These are phyloP conservation scores for Pseudocercospora macadamiae DNA, from an alignment of 2,329 filamentous ascomycete genomes.

Conservation along the genomic window DNA sequence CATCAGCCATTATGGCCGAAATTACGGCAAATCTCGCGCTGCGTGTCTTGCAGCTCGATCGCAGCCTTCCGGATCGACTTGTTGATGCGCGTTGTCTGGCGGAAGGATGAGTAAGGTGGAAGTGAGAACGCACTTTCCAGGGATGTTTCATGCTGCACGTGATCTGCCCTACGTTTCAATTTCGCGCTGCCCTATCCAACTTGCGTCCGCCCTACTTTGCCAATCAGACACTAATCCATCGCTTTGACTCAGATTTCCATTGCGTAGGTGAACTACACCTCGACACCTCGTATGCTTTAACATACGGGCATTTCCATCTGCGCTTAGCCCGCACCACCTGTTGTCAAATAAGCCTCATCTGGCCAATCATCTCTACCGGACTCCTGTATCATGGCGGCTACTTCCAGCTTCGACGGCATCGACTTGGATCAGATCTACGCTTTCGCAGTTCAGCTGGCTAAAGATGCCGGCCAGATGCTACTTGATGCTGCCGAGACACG, in stretches of 20 bases:
- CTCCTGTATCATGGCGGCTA: slow-evolving; percentile 2
- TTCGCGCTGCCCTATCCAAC: too few relatives aligned
- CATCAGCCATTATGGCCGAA: not conserved
- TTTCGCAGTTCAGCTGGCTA: slow-evolving; percentile 71
- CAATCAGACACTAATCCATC: too few relatives aligned
- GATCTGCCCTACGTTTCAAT: too few relatives aligned
- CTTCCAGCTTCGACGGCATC: slow-evolving; percentile 5
- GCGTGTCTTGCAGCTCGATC: not conserved
- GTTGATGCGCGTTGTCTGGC: not conserved
- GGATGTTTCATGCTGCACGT: too few relatives aligned
- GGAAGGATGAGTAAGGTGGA: not conserved
- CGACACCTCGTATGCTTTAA: too few relatives aligned
- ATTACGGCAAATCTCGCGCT: not conserved
- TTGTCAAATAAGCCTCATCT: not conserved
- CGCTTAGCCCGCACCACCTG: not conserved
- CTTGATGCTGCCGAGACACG: slow-evolving; percentile 65
- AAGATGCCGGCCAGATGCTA: slow-evolving; percentile 69
- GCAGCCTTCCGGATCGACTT: not conserved
- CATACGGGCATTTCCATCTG: too few relatives aligned
- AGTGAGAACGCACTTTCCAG: too few relatives aligned
- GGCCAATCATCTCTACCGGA: not conserved
- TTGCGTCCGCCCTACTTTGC: too few relatives aligned
- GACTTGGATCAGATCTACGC: slow-evolving; percentile 65
- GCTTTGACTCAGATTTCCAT: too few relatives aligned
- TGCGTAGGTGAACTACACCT: too few relatives aligned